A percentile compares a stretch with the other conserved stretches of the same genome.
phyloP scores from a whole-genome alignment of 306 rosid genomes.

The Senna siamea region DNA sequence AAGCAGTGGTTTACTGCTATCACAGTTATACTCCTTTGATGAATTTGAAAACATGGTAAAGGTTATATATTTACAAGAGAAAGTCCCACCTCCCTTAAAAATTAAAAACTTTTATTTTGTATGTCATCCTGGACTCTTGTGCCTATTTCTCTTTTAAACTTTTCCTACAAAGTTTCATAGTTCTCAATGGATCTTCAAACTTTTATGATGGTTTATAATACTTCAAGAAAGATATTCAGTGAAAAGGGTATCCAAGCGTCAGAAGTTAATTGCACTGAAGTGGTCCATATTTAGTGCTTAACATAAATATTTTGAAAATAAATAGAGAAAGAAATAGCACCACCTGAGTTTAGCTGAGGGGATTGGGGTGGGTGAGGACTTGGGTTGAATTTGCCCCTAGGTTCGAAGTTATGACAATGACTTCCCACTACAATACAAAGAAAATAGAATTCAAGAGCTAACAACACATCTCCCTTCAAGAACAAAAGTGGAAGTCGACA shows the following conservation, averaged over 20 bases:
- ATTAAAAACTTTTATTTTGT: background rate
- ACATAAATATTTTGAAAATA: background rate
- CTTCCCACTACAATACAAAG: background rate
- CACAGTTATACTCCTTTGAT: conserved; percentile 28
- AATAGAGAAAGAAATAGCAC: background rate
- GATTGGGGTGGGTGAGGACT: background rate
- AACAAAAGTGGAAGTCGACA: background rate
- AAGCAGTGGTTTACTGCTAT: too few species aligned
- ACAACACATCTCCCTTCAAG: background rate
- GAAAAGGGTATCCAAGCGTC: too few species aligned
- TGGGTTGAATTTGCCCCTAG: background rate
- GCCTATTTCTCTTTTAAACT: background rate
- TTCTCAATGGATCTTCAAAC: background rate
- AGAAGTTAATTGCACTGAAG: background rate
- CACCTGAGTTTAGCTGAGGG: background rate
- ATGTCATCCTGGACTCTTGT: background rate
- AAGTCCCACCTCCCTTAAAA: background rate
- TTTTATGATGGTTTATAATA: background rate
- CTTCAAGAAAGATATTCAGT: background rate
- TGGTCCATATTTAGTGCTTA: background rate
- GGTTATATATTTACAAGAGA: conserved; percentile 28
- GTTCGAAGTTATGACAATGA: background rate
- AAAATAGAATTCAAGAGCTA: background rate
- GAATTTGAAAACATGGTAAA: conserved; percentile 28
- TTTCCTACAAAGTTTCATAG: background rate